Base-by-base conservation (phyloP, 306 rosid species). In the Rosa chinensis region DNA sequence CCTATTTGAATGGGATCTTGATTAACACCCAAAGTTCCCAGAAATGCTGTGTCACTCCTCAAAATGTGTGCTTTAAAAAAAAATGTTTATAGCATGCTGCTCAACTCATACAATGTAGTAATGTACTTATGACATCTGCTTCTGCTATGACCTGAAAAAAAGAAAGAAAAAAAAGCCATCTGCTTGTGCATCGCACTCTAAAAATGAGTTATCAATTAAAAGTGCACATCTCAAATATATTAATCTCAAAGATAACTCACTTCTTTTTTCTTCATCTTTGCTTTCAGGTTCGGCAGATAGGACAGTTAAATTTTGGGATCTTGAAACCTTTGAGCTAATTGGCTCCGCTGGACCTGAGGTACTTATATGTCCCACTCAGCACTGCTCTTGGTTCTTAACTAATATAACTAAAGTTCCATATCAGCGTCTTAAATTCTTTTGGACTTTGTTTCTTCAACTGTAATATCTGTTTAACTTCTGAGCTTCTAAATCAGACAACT, bases 331-430 rank as follows among this genome's bases (percentile, higher is more conserved):
- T 85, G 99, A 95, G 89, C 92, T 95, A 75, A 95, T 95, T 90
- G 99, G 99, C 85, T 95, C 99, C 47, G 89, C 94, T 83, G 98
- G 94, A 84, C 97, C 99, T 35, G 99, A 95, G 99, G 99, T 95
- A 89, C 72, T 64, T 82, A 40, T 72, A 66, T 76, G 40, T 85
- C 78, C 80, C 72, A 52, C 43, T 49, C 40, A 80, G 40, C 80
- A 47, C 23, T 67, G 72, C 80, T 75, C 67, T 68, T 85, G 73
- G 59, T 63, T 75, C 48, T 20, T 44, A 70, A 78, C 42, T 67
- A 72, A 47, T 72, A 47, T 59, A 75, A 48, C 58, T 76, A 42
- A 61, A 49, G 78, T 79, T 78, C 37, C 63, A 43, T 44, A 40
- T 75, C 39, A 50, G 47, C 35, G 59, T 55, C 13, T 66, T 55